These are phyloP conservation scores for Pachyrhizus erosus DNA, from an alignment of 306 rosid genomes.

Conservation along the genomic window DNA sequence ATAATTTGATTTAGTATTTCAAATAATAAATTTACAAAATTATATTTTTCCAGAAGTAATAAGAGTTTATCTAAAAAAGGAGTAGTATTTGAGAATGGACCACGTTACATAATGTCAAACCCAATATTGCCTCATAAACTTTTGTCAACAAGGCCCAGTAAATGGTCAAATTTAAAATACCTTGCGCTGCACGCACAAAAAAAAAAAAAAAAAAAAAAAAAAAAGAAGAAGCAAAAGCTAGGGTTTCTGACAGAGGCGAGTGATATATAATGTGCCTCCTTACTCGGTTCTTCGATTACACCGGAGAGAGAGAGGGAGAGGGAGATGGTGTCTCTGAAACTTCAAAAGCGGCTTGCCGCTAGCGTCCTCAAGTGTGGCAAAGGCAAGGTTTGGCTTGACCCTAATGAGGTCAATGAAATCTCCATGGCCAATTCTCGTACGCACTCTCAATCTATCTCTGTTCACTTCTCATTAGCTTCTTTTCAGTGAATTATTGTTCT, in stretches of 20 bases:
- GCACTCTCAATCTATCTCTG: background rate
- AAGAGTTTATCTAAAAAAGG: background rate
- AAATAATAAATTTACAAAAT: background rate
- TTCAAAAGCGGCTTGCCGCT: slow-evolving; percentile 93
- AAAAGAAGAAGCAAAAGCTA: background rate
- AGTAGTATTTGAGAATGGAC: background rate
- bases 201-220: background rate
- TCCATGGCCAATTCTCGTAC: slow-evolving; percentile 98
- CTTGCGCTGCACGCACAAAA: background rate
- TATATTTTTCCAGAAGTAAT: no score
- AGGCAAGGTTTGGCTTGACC: slow-evolving; percentile 98
- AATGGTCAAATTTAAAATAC: background rate
- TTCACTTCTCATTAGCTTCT: no score
- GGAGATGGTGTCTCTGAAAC: slow-evolving; percentile 88
- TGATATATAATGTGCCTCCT: background rate
- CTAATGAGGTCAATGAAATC: slow-evolving; percentile 90
- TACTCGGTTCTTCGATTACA: background rate
- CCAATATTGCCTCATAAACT: background rate
- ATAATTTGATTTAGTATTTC: background rate
- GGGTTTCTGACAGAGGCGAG: background rate
- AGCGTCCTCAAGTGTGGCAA: slow-evolving; percentile 94
- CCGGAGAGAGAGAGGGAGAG: background rate
- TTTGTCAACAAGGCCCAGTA: background rate
- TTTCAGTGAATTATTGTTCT: background rate
- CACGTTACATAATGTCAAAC: background rate